Conservation (phyloP, 2,329 filamentous ascomycete genomes). For the Helicocarpus griseus region DNA sequence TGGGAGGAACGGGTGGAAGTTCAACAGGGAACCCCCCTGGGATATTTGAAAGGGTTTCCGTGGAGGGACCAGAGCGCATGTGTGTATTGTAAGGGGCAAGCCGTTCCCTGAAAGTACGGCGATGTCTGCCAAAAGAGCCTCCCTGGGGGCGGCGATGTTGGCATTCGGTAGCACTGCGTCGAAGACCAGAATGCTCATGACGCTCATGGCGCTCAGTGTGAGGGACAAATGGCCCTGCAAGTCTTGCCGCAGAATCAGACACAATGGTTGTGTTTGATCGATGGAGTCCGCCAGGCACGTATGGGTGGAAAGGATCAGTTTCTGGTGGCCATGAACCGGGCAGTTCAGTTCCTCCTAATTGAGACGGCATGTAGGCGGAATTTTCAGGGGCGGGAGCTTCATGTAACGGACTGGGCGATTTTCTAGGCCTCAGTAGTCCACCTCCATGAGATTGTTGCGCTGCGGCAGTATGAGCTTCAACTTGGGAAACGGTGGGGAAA, state of each 20-base stretch:
- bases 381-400: neutral
- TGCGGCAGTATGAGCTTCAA: constrained; percentile 3
- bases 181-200: constrained; percentile 9
- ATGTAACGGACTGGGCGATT: neutral
- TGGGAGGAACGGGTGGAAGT: constrained; percentile 1
- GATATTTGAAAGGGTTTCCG: constrained; percentile 7
- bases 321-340: constrained; percentile 6
- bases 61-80: neutral
- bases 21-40: constrained; percentile 21
- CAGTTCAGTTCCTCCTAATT: neutral
- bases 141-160: constrained; percentile 11
- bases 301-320: neutral
- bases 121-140: neutral
- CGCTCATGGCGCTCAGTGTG: neutral
- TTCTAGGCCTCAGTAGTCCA: neutral
- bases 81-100: neutral
- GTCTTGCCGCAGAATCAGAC: constrained; percentile 17
- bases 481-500: constrained; percentile 11
- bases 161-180: constrained; percentile 22
- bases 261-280: constrained; percentile 19
- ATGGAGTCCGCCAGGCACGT: constrained; percentile 8
- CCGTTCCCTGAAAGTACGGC: neutral
- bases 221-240: constrained; percentile 19
- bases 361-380: neutral
- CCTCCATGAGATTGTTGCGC: neutral